Evolutionary conservation across 441 rosid species (phyloP).

Genomic region (Breynia disticha): DNA sequence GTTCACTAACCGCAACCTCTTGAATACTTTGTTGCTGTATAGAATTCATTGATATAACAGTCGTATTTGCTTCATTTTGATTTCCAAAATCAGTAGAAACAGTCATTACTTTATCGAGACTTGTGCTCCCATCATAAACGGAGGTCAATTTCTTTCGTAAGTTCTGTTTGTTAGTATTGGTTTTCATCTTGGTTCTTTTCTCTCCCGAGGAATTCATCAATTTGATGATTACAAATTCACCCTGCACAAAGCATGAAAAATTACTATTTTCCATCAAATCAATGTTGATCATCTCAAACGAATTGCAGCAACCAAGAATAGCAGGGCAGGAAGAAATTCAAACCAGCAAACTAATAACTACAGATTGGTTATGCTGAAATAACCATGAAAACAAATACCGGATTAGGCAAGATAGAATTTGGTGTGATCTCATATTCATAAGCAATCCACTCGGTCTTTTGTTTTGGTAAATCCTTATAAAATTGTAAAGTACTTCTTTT

Average conservation of each 20-base stretch:
- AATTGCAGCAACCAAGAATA: background rate
- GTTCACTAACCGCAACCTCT: too few relatives aligned
- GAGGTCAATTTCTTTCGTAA: too few relatives aligned
- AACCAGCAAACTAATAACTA: too few relatives aligned
- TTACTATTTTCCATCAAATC: background rate
- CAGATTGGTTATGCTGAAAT: too few relatives aligned
- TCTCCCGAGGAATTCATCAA: background rate
- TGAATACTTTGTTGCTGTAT: too few relatives aligned
- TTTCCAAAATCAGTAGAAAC: too few relatives aligned
- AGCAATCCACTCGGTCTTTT: background rate
- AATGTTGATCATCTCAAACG: background rate
- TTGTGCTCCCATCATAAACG: too few relatives aligned
- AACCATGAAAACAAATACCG: background rate
- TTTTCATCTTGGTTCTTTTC: background rate
- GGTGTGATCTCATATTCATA: background rate
- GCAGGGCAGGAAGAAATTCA: background rate
- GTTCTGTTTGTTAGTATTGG: background rate
- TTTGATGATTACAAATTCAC: background rate
- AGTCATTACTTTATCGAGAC: too few relatives aligned
- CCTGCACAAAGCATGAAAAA: background rate
- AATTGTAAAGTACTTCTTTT: background rate
- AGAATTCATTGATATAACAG: too few relatives aligned
- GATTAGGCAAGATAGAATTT: background rate
- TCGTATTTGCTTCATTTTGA: too few relatives aligned
- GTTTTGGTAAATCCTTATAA: background rate